Conservation (phyloP, 129 eudicot species). For the Artemisia tridentata region DNA sequence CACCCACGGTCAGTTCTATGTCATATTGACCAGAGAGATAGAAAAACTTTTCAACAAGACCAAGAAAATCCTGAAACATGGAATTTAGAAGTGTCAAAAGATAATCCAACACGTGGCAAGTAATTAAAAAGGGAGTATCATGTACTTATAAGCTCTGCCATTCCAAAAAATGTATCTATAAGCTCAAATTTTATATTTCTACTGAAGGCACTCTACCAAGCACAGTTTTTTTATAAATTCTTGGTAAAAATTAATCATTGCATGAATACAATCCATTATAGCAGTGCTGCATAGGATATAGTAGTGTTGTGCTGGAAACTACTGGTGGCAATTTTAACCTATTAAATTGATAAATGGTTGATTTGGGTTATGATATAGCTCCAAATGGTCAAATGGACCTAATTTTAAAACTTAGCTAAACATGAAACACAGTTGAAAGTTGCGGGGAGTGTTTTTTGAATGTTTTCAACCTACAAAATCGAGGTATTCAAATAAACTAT, state of each 20-base stretch:
- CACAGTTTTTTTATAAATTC: background rate
- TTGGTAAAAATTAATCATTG: background rate
- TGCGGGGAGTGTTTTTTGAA: background rate
- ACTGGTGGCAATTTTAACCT: background rate
- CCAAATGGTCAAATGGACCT: background rate
- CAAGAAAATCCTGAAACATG: constrained; percentile 83
- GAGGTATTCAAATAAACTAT: background rate
- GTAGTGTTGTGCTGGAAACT: background rate
- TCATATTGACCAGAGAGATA: constrained; percentile 87
- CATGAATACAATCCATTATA: background rate
- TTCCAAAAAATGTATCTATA: background rate
- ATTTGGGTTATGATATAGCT: background rate
- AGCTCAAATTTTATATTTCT: background rate
- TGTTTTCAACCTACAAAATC: background rate
- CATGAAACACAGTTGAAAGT: background rate
- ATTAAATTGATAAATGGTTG: background rate
- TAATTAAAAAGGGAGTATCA: background rate
- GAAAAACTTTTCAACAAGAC: constrained; percentile 82
- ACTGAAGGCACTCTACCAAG: background rate
- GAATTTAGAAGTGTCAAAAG: constrained; percentile 8
- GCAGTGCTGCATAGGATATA: background rate
- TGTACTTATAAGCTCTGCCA: background rate
- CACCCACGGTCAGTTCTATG: constrained; percentile 83
- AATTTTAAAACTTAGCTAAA: background rate
- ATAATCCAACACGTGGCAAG: background rate